Evolutionary conservation across 2,329 filamentous ascomycete species (phyloP), one percentile per base, ranked within the genome.

Genomic region (Cytospora leucostoma): DNA sequence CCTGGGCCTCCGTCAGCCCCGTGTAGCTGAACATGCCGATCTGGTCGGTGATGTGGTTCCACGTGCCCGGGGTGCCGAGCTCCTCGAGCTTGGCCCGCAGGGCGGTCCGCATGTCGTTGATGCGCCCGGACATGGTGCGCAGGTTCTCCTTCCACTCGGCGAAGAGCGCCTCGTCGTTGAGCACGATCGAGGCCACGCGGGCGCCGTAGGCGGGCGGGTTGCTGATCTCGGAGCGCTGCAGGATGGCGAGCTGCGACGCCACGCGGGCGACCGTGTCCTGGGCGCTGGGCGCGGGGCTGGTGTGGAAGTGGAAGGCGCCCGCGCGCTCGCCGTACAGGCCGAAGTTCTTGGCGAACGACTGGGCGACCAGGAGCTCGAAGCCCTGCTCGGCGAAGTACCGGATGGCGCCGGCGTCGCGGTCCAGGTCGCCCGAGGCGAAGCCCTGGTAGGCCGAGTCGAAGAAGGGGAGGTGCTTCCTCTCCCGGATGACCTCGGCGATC

Each of bases 11-110:
- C 13, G 76, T 84, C 74, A 96, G 78, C 13, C 92, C 92, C 0
- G 92, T 96, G 76, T 96, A 99, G 76, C 89, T 94, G 80, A 99
- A 99, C 95, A 99, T 99, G 80, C 95, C 95, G 74, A 99, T 99
- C 84, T 99, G 95, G 72, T 96, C 91, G 17, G 93, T 97, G 75
- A 99, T 96, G 79, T 99, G 95, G 73, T 93, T 92, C 95, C 95
- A 99, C 15, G 85, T 90, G 37, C 94, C 94, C 0, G 94, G 94
- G 0, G 95, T 97, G 35, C 86, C 87, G 65, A 94, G 84, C 72
- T 88, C 86, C 79, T 98, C 94, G 12, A 99, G 86, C 77, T 93
- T 92, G 62, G 80, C 79, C 57, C 92, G 86, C 70, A 99, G 80
- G 4, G 85, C 86, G 72, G 86, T 87, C 67, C 95, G 88, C 95